Conservation (phyloP, 306 rosid genomes). For the Medicago lupulina region DNA sequence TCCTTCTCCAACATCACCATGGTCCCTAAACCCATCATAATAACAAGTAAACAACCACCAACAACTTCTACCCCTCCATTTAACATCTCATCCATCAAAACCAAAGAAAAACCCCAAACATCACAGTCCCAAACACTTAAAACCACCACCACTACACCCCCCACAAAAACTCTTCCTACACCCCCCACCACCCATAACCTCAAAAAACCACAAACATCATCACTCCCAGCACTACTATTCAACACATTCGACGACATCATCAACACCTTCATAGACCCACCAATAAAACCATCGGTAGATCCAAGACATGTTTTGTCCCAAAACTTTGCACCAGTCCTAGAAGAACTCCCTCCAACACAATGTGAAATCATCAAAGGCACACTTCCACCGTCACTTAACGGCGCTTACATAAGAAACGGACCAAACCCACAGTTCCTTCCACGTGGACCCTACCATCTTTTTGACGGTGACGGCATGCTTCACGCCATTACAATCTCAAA, state of each 20-base stretch:
- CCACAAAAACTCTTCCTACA: not conserved
- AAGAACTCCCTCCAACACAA: slow-evolving; percentile 81
- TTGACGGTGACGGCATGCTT: slow-evolving; percentile 95
- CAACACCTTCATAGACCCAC: slow-evolving; percentile 86
- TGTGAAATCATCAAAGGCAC: slow-evolving; percentile 61
- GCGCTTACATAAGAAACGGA: slow-evolving; percentile 88
- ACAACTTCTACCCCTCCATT: slow-evolving; percentile 6
- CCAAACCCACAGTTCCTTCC: slow-evolving; percentile 95
- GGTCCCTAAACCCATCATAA: slow-evolving; percentile 46
- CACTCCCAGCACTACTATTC: slow-evolving; percentile 46
- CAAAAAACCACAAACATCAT: slow-evolving; percentile 17
- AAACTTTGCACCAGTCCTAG: slow-evolving; percentile 71
- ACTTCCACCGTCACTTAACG: slow-evolving; percentile 66
- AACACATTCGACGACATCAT: slow-evolving; percentile 71
- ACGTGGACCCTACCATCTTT: slow-evolving; percentile 90
- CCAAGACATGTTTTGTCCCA: slow-evolving; percentile 62
- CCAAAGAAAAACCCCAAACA: slow-evolving; percentile 46
- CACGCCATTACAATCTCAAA: slow-evolving; percentile 65
- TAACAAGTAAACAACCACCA: slow-evolving; percentile 4
- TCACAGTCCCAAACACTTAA: slow-evolving; percentile 23
- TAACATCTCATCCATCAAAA: slow-evolving; percentile 47
- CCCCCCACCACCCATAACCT: not conserved
- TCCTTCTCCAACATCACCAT: not conserved
- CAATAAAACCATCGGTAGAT: slow-evolving; percentile 63
- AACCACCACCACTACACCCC: slow-evolving; percentile 8